Evolutionary conservation across 768 basidiomycete genomes (phyloP).

Genomic region (Tulasnella calospora): DNA sequence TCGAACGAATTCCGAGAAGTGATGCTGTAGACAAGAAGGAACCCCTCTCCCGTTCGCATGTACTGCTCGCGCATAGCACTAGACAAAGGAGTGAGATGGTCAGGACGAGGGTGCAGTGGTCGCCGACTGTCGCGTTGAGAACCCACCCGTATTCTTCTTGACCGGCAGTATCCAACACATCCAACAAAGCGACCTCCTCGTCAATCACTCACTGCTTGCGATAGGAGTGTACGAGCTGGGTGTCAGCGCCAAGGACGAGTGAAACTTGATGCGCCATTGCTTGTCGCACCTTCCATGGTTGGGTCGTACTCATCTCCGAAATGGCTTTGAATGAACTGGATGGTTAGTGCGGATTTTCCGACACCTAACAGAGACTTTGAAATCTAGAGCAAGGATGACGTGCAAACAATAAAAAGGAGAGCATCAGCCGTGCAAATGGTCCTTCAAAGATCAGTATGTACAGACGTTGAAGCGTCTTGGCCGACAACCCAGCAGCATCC

Average conservation of each 20-base stretch:
- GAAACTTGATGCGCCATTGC: not conserved
- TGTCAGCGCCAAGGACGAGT: not conserved
- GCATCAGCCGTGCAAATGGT: not conserved
- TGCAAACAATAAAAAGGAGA: not conserved
- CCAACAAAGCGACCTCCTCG: conserved; percentile 44
- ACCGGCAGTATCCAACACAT: conserved; percentile 49
- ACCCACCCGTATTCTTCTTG: conserved; percentile 48
- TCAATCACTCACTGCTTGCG: conserved; percentile 46
- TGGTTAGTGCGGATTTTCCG: conserved; percentile 89
- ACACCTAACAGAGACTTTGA: conserved; percentile 42
- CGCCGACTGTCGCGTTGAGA: not conserved
- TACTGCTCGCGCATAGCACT: conserved; percentile 51
- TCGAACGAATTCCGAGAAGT: conserved; percentile 45
- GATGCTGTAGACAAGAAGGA: conserved; percentile 47
- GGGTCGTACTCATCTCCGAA: conserved; percentile 93
- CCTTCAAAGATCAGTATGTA: not conserved
- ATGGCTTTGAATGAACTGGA: conserved; percentile 95
- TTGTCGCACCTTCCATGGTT: conserved; percentile 75
- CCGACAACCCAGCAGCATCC: conserved; percentile 39
- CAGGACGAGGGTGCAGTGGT: not conserved
- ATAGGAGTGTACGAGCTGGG: conserved; percentile 41
- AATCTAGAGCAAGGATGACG: not conserved
- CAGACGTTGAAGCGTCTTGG: conserved; percentile 11
- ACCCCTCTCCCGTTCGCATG: conserved; percentile 47
- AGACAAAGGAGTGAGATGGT: not conserved